A percentile compares a stretch with the other conserved stretches of the same genome.
Evolutionary conservation across 1,284 basidiomycete genomes (phyloP).

Genomic region (Filobasidium uniguttulatum): DNA sequence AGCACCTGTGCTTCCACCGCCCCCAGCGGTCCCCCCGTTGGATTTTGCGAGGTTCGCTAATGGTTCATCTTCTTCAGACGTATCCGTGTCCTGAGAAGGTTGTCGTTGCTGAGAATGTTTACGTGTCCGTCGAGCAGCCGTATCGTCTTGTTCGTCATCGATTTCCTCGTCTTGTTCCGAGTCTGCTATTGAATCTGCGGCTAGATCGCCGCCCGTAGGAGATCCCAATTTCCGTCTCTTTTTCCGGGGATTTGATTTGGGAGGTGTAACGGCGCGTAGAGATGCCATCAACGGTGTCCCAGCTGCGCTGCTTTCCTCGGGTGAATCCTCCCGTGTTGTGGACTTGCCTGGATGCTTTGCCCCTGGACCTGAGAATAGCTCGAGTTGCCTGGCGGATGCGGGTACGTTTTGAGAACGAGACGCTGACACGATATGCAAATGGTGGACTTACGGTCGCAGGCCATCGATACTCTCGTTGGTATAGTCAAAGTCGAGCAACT

Average conservation of each 20-base stretch:
- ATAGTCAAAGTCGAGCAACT: constrained; percentile 64
- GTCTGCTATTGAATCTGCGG: no score
- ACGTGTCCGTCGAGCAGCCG: no score
- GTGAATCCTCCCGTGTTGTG: constrained; percentile 2
- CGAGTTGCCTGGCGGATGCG: constrained; percentile 8
- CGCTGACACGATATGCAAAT: background rate
- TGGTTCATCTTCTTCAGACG: constrained; percentile 8
- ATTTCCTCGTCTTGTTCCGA: background rate
- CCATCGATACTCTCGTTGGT: constrained; percentile 48
- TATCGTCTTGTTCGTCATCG: constrained; percentile 13
- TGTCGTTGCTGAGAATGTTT: no score
- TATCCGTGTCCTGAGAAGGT: no score
- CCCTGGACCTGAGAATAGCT: constrained; percentile 16
- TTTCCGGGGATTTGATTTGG: background rate
- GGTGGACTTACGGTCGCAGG: constrained; percentile 12
- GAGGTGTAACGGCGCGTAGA: no score
- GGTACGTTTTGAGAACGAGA: background rate
- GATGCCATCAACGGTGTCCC: background rate
- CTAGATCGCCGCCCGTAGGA: no score
- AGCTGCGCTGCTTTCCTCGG: background rate
- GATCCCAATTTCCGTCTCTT: constrained; percentile 13
- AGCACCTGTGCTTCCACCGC: constrained; percentile 15
- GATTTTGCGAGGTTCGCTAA: constrained; percentile 2
- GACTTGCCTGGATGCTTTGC: constrained; percentile 13
- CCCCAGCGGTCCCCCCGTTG: constrained; percentile 7